Evolutionary conservation across 2,329 filamentous ascomycete genomes (phyloP), one percentile per base, ranked within the genome.

Genomic region (Podosphaera aphanis): DNA sequence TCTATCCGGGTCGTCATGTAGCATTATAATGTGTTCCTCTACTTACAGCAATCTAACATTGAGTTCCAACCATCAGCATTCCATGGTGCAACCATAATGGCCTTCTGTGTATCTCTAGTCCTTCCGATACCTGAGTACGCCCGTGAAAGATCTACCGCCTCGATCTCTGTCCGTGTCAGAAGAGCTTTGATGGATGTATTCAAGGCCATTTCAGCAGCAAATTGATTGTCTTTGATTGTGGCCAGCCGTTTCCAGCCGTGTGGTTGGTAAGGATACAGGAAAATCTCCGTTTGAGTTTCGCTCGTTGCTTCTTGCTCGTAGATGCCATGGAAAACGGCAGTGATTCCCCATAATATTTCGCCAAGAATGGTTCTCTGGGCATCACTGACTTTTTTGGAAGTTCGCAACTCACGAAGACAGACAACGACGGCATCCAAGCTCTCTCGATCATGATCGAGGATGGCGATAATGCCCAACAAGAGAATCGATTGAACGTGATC

Each of bases 71-170:
- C 53, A 11, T 49, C 46, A 10, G 36, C 47, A 39, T 43, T 52
- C 86, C 88, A 95, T 5, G 90, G 90, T 33, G 86, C 83, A 53
- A 92, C 61, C 61, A 90, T 71, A 40, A 85, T 71, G 5, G 80
- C 79, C 51, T 71, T 73, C 61, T 93, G 80, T 19, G 82, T 79
- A 67, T 93, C 81, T 2, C 70, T 72, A 2, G 74, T 68, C 48
- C 66, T 73, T 1, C 80, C 77, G 0, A 80, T 85, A 0, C 80
- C 78, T 1, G 79, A 73, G 64, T 82, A 85, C 4, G 83, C 79
- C 51, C 66, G 65, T 1, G 82, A 74, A 46, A 95, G 61, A 49
- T 83, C 81, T 20, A 68, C 66, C 1, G 83, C 76, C 16, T 71
- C 72, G 11, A 93, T 63, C 1, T 67, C 63, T 0, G 84, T 83